Percentiles rank a stretch among this genome's conserved stretches.
Conservation (phyloP, 1,139 yeast genomes). For the Saccharomyces uvarum region DNA sequence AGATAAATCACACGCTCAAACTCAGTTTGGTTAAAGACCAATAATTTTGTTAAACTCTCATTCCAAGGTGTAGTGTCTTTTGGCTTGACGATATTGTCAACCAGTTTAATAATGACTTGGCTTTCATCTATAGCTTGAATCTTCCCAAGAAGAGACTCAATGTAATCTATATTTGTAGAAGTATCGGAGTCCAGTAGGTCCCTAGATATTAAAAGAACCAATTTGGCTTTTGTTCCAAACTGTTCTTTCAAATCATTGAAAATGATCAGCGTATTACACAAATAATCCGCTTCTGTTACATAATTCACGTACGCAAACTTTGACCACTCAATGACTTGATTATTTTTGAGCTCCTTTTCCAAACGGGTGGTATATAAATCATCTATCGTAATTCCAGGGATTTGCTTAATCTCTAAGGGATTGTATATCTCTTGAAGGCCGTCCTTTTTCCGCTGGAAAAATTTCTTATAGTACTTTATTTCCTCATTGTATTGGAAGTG, state of each 20-base stretch:
- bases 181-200: slow-evolving; percentile 17
- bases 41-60: slow-evolving; percentile 48
- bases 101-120: slow-evolving; percentile 25
- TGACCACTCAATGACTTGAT: slow-evolving; percentile 31
- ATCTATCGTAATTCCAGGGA: slow-evolving; percentile 26
- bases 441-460: slow-evolving; percentile 24
- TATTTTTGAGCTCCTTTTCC: slow-evolving; percentile 8
- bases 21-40: slow-evolving; percentile 43
- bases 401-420: slow-evolving; percentile 31
- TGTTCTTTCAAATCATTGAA: slow-evolving; percentile 33
- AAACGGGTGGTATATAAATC: slow-evolving; percentile 15
- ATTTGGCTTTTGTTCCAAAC: slow-evolving; percentile 35
- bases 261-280: slow-evolving; percentile 40
- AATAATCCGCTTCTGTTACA: slow-evolving; percentile 38
- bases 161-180: slow-evolving; percentile 6
- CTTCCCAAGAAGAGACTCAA: slow-evolving; percentile 11
- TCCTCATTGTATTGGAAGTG: slow-evolving; percentile 29
- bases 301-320: slow-evolving; percentile 42
- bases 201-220: slow-evolving; percentile 34
- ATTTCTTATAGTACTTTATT: slow-evolving; percentile 24
- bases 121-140: slow-evolving; percentile 18
- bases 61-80: slow-evolving; percentile 37
- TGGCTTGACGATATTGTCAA: slow-evolving; percentile 26
- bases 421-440: slow-evolving; percentile 20
- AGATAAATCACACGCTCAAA: slow-evolving; percentile 42